Evolutionary conservation across 164 flowering plant genomes (phyloP), one percentile per base, ranked within the genome.

Genomic region (Saururus chinensis): DNA sequence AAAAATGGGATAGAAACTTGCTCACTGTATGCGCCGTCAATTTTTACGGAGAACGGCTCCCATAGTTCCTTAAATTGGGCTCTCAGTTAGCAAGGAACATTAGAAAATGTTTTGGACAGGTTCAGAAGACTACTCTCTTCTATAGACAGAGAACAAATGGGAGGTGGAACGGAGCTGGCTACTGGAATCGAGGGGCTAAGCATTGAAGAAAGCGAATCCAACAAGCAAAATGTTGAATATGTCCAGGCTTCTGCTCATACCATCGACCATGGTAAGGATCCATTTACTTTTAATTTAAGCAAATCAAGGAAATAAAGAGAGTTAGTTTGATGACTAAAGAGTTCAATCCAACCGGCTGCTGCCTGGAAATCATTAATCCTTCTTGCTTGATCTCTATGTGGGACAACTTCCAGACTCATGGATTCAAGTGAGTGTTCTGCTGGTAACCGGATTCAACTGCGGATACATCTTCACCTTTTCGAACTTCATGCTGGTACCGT

Each of bases 391-490:
- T 22, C 10, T n/a, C 13, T 48, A 5, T 52, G 30, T 60, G 19
- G 24, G 54, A 21, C 4, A 22, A 59, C 6, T 30, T 30, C 4
- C 77, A 84, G 88, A 84, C 73, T 81, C 88, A 71, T 84, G 88
- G 88, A 51, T 54, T 59, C 88, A 84, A 64, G 83, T 84, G 45
- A 81, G 83, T 16, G 45, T 81, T 41, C 49, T 84, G 71, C 71
- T 84, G 25, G 74, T 70, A 4, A 74, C 79, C 17, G 26, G 77
- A 67, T 77, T 77, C 76, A 80, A 74, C 74, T 73, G 82, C 45
- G 86, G 82, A 0, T 82, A 79, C 59, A 72, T 84, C 61, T 40
- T 84, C 72, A 77, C 71, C 55, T 82, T 71, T 51, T 80, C 89
- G 6, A 76, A 71, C 55, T 75, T 77, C 21, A 82, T 80, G 63